Evolutionary conservation across 164 flowering plant genomes (phyloP).

Genomic region (Magnolia officinalis): DNA sequence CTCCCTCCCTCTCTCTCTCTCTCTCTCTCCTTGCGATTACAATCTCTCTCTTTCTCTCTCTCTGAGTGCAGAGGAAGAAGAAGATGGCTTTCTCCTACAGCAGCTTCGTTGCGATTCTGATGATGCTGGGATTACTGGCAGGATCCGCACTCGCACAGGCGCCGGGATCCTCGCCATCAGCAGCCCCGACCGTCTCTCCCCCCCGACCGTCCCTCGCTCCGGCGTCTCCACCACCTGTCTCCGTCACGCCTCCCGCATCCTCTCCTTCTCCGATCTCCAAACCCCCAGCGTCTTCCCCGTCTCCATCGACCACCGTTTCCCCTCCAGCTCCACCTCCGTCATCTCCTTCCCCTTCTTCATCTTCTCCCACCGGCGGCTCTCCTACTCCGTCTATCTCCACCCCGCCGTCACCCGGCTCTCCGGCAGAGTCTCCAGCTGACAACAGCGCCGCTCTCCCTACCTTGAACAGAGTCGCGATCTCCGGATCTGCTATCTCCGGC

Average conservation of each 20-base stretch:
- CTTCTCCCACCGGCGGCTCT: not conserved
- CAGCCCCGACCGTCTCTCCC: not conserved
- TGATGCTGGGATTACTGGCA: not conserved
- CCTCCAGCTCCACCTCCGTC: not conserved
- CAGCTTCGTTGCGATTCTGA: not conserved
- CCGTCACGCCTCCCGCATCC: not conserved
- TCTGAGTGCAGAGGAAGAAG: too few species aligned
- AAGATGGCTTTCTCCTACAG: not conserved
- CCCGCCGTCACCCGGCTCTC: not conserved
- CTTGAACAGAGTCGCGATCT: not conserved
- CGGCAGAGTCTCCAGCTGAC: not conserved
- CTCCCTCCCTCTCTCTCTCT: not conserved
- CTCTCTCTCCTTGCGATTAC: not conserved
- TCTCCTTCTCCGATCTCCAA: not conserved
- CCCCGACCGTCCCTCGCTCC: not conserved
- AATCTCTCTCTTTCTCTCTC: not conserved
- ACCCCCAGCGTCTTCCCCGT: conserved; percentile 1
- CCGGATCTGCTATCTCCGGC: conserved; percentile 2
- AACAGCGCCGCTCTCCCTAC: not conserved
- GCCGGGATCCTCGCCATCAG: not conserved
- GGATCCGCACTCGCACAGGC: conserved; percentile 2
- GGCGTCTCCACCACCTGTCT: not conserved
- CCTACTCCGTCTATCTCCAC: not conserved
- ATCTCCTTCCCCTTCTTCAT: not conserved
- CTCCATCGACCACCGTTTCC: not conserved